Conservation (phyloP, 176 grass and related monocot species). For the Coix lacrymajobi region DNA sequence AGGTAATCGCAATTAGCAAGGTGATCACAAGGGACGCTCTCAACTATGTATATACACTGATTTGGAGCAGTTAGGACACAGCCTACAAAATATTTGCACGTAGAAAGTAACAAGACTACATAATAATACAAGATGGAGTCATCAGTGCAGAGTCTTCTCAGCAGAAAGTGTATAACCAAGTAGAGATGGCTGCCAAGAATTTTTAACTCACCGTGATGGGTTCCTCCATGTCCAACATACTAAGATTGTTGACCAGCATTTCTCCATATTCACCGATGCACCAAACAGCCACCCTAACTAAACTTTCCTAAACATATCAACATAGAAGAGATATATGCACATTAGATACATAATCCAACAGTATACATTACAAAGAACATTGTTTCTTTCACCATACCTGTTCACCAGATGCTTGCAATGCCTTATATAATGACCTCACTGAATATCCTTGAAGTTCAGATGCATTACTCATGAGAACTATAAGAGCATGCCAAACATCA, state of each 20-base stretch:
- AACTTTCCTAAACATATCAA: slow-evolving; percentile 75
- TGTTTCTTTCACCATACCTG: slow-evolving; percentile 52
- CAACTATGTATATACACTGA: slow-evolving; percentile 6
- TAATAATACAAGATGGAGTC: not conserved
- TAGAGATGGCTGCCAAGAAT: not conserved
- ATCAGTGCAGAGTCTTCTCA: not conserved
- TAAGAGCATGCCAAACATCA: slow-evolving; percentile 91
- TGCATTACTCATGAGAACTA: slow-evolving; percentile 90
- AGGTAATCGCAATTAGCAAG: not conserved
- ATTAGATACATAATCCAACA: slow-evolving; percentile 28
- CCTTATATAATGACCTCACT: slow-evolving; percentile 83
- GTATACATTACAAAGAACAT: slow-evolving; percentile 20
- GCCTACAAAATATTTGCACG: not conserved
- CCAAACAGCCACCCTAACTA: slow-evolving; percentile 95
- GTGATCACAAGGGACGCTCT: not conserved
- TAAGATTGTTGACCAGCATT: slow-evolving; percentile 94
- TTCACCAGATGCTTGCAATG: slow-evolving; percentile 58
- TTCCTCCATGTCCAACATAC: slow-evolving; percentile 71
- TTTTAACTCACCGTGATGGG: slow-evolving; percentile 69
- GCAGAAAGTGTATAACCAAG: not conserved
- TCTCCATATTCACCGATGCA: slow-evolving; percentile 98
- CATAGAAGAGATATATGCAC: not conserved
- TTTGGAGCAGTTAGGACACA: slow-evolving; percentile 8
- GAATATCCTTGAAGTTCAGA: slow-evolving; percentile 98
- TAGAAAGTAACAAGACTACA: slow-evolving; percentile 2